Evolutionary conservation across 179 eudicot species (phyloP).

Genomic region (Spinacia oleracea): DNA sequence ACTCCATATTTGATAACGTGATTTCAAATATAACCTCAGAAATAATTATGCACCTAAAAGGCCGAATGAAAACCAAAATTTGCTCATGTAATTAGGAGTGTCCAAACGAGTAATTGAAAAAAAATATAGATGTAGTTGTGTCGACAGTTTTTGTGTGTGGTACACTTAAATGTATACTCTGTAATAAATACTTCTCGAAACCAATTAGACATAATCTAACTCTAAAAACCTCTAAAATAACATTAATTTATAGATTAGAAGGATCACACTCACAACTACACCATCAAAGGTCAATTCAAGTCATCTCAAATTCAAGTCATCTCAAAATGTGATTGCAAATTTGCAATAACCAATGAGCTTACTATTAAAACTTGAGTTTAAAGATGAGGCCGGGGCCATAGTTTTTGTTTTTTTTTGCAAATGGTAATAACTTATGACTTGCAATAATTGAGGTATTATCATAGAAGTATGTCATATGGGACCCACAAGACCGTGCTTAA

Average conservation of each 20-base stretch:
- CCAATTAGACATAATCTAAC: too few relatives aligned
- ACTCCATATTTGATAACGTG: too few relatives aligned
- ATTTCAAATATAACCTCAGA: too few relatives aligned
- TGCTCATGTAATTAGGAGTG: too few relatives aligned
- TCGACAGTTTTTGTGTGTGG: too few relatives aligned
- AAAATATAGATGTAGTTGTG: too few relatives aligned
- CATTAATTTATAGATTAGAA: not conserved
- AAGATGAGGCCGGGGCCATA: not conserved
- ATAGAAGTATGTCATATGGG: not conserved
- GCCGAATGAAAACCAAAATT: too few relatives aligned
- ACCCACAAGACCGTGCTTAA: not conserved
- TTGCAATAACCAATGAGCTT: not conserved
- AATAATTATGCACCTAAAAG: too few relatives aligned
- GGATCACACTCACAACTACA: not conserved
- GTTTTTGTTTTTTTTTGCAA: not conserved
- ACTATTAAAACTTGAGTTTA: not conserved
- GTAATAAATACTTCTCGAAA: too few relatives aligned
- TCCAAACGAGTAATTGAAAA: too few relatives aligned
- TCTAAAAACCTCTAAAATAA: too few relatives aligned
- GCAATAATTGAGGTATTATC: not conserved
- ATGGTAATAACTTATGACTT: not conserved
- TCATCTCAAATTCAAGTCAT: not conserved
- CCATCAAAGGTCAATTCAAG: not conserved
- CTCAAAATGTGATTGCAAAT: not conserved
- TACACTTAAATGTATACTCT: too few relatives aligned